These are phyloP conservation scores for Trichoderma asperellum DNA, from an alignment of 2,329 filamentous ascomycete genomes.

Conservation along the genomic window DNA sequence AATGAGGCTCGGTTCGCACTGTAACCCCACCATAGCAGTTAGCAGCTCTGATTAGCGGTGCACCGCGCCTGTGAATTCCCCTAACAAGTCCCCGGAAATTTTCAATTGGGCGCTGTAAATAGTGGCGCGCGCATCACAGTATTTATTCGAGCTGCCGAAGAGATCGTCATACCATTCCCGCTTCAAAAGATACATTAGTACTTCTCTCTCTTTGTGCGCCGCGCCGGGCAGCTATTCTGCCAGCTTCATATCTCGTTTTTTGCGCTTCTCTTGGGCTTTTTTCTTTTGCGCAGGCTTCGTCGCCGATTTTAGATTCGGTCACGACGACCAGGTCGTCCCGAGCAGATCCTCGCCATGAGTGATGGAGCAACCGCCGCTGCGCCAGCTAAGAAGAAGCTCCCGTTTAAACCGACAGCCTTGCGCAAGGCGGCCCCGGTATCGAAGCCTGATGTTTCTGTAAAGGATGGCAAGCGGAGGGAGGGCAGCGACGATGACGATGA, in stretches of 20 bases:
- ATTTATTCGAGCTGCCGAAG: constrained; percentile 2
- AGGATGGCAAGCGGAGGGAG: constrained; percentile 19
- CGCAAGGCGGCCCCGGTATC: constrained; percentile 39
- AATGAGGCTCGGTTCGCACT: constrained; percentile 29
- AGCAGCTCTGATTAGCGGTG: constrained; percentile 5
- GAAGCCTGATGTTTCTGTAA: constrained; percentile 31
- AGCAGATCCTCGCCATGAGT: constrained; percentile 38
- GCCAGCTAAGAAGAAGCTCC: constrained; percentile 45
- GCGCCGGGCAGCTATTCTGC: not conserved
- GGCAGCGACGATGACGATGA: constrained; percentile 35
- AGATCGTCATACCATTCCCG: not conserved
- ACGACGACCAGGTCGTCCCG: not conserved
- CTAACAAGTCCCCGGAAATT: constrained; percentile 22
- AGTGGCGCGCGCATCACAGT: constrained; percentile 7
- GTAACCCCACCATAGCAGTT: constrained; percentile 17
- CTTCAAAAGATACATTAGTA: not conserved
- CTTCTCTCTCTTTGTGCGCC: not conserved
- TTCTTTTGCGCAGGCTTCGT: not conserved
- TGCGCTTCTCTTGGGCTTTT: not conserved
- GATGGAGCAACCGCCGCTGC: constrained; percentile 36
- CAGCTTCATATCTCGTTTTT: not conserved
- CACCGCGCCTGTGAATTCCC: constrained; percentile 14
- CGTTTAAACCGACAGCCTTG: constrained; percentile 55
- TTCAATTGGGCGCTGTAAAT: constrained; percentile 18
- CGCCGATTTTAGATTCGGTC: not conserved